These are phyloP conservation scores for Amanita rimosa DNA, from an alignment of 768 basidiomycete species.

Conservation along the genomic window DNA sequence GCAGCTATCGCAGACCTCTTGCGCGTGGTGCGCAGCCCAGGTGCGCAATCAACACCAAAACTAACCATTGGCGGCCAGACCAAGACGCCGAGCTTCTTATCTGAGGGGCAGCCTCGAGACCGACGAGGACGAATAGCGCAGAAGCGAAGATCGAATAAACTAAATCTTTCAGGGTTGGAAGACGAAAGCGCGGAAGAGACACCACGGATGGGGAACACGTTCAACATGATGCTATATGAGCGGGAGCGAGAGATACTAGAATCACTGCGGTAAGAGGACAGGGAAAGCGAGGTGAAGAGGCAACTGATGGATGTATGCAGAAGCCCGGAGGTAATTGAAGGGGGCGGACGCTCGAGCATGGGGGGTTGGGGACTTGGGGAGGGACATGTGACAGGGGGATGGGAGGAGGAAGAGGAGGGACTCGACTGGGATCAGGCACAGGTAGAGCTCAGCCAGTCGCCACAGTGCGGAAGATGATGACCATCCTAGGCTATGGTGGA, in stretches of 20 bases:
- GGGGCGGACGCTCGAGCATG: slow-evolving; percentile 33
- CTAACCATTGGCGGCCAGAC: slow-evolving; percentile 8
- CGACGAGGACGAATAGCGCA: slow-evolving; percentile 66
- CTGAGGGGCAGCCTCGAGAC: slow-evolving; percentile 65
- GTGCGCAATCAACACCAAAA: slow-evolving; percentile 24
- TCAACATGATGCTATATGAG: slow-evolving; percentile 28
- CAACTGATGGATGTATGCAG: slow-evolving; percentile 17
- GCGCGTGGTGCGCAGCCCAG: slow-evolving; percentile 26
- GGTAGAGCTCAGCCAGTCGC: slow-evolving; percentile 20
- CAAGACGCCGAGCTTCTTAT: slow-evolving; percentile 58
- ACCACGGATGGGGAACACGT: slow-evolving; percentile 26
- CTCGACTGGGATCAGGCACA: slow-evolving; percentile 66
- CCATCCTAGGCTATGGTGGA: slow-evolving; percentile 37
- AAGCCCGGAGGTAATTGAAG: slow-evolving; percentile 39
- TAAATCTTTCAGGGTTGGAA: slow-evolving; percentile 21
- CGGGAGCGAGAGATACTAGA: slow-evolving; percentile 48
- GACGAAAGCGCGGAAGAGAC: slow-evolving; percentile 41
- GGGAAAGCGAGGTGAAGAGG: neutral
- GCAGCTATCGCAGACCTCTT: slow-evolving; percentile 59
- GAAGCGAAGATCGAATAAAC: slow-evolving; percentile 25
- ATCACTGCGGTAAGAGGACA: slow-evolving; percentile 27
- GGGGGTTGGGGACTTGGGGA: slow-evolving; percentile 66
- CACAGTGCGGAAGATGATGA: neutral
- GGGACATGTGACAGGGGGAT: slow-evolving; percentile 37
- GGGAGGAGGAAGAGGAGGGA: slow-evolving; percentile 53